phyloP scores from a whole-genome alignment of 1,139 yeast species.

The Zygoascus sp. region DNA sequence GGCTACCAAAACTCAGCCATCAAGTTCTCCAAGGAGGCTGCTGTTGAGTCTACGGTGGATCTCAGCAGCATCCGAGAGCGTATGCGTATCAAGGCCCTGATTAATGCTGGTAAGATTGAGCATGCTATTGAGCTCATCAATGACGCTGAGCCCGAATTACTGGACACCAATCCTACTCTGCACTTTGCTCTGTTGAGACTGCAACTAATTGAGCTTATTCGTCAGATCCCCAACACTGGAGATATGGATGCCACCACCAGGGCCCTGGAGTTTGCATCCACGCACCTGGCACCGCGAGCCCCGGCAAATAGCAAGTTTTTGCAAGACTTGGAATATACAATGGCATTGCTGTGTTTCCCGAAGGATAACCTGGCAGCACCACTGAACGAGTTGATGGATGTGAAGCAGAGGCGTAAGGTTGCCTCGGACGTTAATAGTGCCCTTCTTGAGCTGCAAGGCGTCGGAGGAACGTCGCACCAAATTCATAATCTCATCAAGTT shows the following conservation, averaged over 20 bases:
- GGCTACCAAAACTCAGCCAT: slow-evolving; percentile 39
- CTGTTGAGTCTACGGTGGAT: slow-evolving; percentile 25
- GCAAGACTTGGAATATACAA: slow-evolving; percentile 36
- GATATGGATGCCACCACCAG: slow-evolving; percentile 30
- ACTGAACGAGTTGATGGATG: slow-evolving; percentile 33
- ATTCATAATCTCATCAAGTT: slow-evolving; percentile 33
- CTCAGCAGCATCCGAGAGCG: slow-evolving; percentile 32
- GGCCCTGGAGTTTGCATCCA: slow-evolving; percentile 38
- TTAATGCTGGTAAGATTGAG: slow-evolving; percentile 35
- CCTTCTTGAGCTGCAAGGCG: slow-evolving; percentile 34
- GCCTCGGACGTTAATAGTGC: slow-evolving; percentile 38
- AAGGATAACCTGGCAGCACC: slow-evolving; percentile 32
- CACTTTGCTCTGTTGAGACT: slow-evolving; percentile 38
- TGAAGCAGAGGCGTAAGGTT: slow-evolving; percentile 33
- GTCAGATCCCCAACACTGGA: slow-evolving; percentile 26
- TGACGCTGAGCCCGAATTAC: slow-evolving; percentile 37
- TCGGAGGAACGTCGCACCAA: slow-evolving; percentile 32
- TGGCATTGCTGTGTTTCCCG: slow-evolving; percentile 41
- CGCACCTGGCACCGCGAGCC: slow-evolving; percentile 37
- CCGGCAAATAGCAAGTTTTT: slow-evolving; percentile 32
- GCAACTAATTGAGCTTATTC: slow-evolving; percentile 40
- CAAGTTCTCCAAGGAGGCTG: slow-evolving; percentile 37
- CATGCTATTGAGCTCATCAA: slow-evolving; percentile 38
- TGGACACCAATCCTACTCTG: slow-evolving; percentile 34
- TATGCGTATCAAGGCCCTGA: slow-evolving; percentile 32